Percentiles rank a stretch among this genome's conserved stretches.
Evolutionary conservation across 2,329 filamentous ascomycete genomes (phyloP).

Genomic region (Penicillium sp.): DNA sequence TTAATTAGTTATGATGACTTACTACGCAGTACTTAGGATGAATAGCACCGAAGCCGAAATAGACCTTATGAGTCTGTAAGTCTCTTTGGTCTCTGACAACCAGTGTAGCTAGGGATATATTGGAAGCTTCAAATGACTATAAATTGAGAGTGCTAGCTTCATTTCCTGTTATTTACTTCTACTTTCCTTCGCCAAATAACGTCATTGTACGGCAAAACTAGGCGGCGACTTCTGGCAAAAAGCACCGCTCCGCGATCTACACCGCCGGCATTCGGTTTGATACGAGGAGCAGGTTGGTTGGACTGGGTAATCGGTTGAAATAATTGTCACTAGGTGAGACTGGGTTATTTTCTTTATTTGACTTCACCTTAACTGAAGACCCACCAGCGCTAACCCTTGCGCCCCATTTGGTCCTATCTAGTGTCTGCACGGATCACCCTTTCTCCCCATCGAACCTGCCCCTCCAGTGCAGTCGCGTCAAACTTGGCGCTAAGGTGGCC

Average conservation of each 20-base stretch:
- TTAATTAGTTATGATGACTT: too few species aligned
- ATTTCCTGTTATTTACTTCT: neutral
- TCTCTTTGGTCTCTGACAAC: too few species aligned
- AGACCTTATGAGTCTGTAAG: too few species aligned
- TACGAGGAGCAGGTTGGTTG: neutral
- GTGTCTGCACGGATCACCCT: conserved; percentile 21
- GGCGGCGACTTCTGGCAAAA: conserved; percentile 6
- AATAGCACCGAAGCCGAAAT: too few species aligned
- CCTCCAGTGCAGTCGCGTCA: conserved; percentile 16
- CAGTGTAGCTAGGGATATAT: too few species aligned
- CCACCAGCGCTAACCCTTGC: neutral
- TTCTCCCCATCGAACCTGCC: conserved; percentile 19
- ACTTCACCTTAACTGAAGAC: neutral
- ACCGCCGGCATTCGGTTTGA: neutral
- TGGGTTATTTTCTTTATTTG: neutral
- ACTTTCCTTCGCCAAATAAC: neutral
- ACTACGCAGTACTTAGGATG: too few species aligned
- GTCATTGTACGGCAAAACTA: conserved; percentile 10
- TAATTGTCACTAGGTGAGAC: neutral
- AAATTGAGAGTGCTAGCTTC: too few species aligned
- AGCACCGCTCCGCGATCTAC: neutral
- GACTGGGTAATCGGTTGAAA: neutral
- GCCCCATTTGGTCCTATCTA: neutral
- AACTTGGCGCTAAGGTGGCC: neutral
- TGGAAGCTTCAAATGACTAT: too few species aligned